Percentiles rank a stretch among this genome's conserved stretches.
These are phyloP conservation scores for Pseudevernia furfuracea DNA, from an alignment of 495 filamentous ascomycete genomes.

Conservation along the genomic window DNA sequence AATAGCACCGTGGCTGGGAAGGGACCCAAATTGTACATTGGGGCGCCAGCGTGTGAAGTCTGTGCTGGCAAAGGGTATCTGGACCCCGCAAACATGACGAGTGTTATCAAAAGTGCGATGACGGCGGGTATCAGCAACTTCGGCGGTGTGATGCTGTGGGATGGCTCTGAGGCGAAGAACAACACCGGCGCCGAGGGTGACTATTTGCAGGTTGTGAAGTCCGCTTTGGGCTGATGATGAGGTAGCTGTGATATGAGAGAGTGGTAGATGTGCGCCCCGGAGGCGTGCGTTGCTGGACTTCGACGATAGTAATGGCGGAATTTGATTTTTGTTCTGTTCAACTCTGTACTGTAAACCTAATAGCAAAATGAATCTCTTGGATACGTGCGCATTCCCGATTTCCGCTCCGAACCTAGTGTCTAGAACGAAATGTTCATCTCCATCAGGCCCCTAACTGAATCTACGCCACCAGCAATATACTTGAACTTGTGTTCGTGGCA, in stretches of 20 bases:
- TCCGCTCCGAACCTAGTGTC: too few species aligned
- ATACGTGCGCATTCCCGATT: too few species aligned
- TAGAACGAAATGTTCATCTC: too few species aligned
- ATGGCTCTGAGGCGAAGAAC: conserved; percentile 28
- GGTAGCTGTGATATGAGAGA: too few species aligned
- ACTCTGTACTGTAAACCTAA: too few species aligned
- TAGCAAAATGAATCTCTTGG: too few species aligned
- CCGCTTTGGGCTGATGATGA: neutral
- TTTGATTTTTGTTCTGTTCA: neutral
- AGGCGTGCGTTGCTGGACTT: neutral
- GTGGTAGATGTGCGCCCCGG: neutral
- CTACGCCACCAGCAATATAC: too few species aligned
- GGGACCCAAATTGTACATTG: conserved; percentile 40
- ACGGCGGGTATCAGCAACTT: conserved; percentile 29
- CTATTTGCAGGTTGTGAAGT: conserved; percentile 9
- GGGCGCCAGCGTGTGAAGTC: conserved; percentile 35
- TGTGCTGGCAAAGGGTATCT: conserved; percentile 40
- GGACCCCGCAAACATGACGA: conserved; percentile 32
- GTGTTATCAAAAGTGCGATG: conserved; percentile 27
- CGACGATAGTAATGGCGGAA: too few species aligned
- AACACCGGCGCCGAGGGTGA: conserved; percentile 17
- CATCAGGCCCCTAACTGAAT: too few species aligned
- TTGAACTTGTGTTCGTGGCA: too few species aligned
- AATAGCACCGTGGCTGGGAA: conserved; percentile 24
- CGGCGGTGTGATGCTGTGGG: conserved; percentile 51